phyloP scores from a whole-genome alignment of 352 stramenopile genomes.

The Hyaloperonospora brassicae region DNA sequence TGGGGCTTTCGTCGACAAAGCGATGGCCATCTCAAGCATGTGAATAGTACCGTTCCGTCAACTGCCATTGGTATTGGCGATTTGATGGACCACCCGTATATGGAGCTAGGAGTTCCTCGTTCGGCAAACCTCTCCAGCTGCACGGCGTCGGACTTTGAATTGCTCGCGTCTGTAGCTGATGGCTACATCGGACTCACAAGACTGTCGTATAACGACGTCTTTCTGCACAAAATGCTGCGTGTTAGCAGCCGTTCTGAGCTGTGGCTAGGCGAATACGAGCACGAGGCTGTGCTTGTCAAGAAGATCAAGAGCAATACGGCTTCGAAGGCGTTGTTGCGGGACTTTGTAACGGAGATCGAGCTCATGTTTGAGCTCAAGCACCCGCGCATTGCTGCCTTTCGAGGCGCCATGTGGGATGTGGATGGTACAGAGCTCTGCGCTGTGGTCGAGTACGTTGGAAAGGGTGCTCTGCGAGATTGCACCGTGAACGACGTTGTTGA shows the following conservation, averaged over 20 bases:
- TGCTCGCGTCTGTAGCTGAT: slow-evolving; percentile 55
- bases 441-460: slow-evolving; percentile 61
- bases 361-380: slow-evolving; percentile 66
- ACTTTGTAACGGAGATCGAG: slow-evolving; percentile 78
- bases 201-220: slow-evolving; percentile 65
- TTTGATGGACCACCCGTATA: slow-evolving; percentile 48
- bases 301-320: slow-evolving; percentile 75
- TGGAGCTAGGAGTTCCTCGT: slow-evolving; percentile 34
- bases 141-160: slow-evolving; percentile 66
- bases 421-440: slow-evolving; percentile 62
- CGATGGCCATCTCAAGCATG: slow-evolving; percentile 42
- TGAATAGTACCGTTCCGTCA: slow-evolving; percentile 38
- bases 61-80: slow-evolving; percentile 55
- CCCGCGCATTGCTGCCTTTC: slow-evolving; percentile 59
- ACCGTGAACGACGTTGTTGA: slow-evolving; percentile 31
- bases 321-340: slow-evolving; percentile 51
- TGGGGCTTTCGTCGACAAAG: slow-evolving; percentile 31
- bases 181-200: slow-evolving; percentile 60
- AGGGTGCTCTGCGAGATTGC: slow-evolving; percentile 54
- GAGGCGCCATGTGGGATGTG: slow-evolving; percentile 64
- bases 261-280: slow-evolving; percentile 63
- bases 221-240: slow-evolving; percentile 61
- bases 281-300: slow-evolving; percentile 62
- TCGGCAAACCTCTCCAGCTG: slow-evolving; percentile 52
- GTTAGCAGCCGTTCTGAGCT: slow-evolving; percentile 66